Conservation (phyloP, 108 stramenopile genomes). For the Nitzschia inconspicua region DNA sequence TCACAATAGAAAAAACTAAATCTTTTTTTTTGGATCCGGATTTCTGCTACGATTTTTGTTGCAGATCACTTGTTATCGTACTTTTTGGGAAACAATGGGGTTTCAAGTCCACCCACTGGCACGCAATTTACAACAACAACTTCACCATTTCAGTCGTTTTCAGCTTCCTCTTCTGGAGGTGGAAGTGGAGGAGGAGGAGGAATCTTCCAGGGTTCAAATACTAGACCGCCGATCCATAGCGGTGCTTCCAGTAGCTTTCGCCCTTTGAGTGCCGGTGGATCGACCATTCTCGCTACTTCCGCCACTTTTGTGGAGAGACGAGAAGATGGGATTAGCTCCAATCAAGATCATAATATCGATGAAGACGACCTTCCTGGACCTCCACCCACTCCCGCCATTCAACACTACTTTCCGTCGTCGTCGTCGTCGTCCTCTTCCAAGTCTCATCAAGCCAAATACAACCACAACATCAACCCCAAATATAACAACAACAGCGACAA, state of each 20-base stretch:
- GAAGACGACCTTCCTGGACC: conserved; percentile 9
- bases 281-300: too few relatives aligned
- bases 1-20: not conserved
- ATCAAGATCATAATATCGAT: not conserved
- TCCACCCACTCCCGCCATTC: conserved; percentile 35
- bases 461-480: conserved; percentile 6
- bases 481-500: conserved; percentile 16
- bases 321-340: not conserved
- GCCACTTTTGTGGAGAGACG: too few relatives aligned
- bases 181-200: too few relatives aligned
- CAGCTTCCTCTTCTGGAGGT: too few relatives aligned
- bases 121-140: conserved; percentile 3
- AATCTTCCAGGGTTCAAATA: too few relatives aligned
- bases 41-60: too few relatives aligned
- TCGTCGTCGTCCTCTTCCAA: conserved; percentile 5
- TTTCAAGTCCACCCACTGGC: conserved; percentile 4
- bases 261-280: too few relatives aligned
- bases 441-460: conserved; percentile 17
- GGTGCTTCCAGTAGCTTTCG: too few relatives aligned
- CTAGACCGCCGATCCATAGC: too few relatives aligned
- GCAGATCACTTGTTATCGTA: conserved; percentile 72
- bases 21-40: too few relatives aligned
- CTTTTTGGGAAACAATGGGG: conserved; percentile 48
- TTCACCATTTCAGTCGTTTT: too few relatives aligned
- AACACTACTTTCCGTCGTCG: conserved; percentile 19